Evolutionary conservation across 2,329 filamentous ascomycete species (phyloP).

Genomic region (Alternaria conjuncta): DNA sequence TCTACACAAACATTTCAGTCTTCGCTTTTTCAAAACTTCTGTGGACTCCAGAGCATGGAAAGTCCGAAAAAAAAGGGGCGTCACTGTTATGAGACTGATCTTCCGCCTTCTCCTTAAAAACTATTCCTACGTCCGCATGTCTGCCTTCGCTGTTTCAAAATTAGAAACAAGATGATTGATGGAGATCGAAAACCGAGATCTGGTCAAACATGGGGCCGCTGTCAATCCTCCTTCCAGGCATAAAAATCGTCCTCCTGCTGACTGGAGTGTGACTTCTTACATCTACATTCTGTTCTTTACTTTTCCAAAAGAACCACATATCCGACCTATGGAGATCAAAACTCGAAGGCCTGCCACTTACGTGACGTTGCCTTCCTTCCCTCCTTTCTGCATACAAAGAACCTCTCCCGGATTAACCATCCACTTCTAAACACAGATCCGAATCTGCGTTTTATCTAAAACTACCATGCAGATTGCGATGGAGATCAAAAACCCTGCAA

Average conservation of each 20-base stretch:
- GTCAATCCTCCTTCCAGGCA: no score
- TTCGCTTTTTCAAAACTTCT: not conserved
- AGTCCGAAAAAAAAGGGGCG: no score
- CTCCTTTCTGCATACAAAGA: no score
- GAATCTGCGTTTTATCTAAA: no score
- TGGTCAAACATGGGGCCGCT: no score
- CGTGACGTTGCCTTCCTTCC: not conserved
- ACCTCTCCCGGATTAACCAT: no score
- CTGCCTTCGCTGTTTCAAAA: not conserved
- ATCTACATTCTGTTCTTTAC: not conserved
- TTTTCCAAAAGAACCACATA: rapidly evolving
- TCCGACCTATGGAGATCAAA: not conserved
- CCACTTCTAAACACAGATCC: no score
- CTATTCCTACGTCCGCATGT: not conserved
- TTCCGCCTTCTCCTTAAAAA: not conserved
- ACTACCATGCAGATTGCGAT: no score
- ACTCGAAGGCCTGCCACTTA: rapidly evolving
- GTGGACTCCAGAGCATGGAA: no score
- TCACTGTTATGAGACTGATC: no score
- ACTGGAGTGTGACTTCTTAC: not conserved
- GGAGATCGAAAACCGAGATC: not conserved
- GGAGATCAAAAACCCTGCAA: no score
- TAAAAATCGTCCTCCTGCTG: no score
- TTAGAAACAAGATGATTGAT: not conserved
- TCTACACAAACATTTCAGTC: not conserved